Evolutionary conservation across 768 basidiomycete species (phyloP), one percentile per base, ranked within the genome.

Genomic region (Galerina marginata): DNA sequence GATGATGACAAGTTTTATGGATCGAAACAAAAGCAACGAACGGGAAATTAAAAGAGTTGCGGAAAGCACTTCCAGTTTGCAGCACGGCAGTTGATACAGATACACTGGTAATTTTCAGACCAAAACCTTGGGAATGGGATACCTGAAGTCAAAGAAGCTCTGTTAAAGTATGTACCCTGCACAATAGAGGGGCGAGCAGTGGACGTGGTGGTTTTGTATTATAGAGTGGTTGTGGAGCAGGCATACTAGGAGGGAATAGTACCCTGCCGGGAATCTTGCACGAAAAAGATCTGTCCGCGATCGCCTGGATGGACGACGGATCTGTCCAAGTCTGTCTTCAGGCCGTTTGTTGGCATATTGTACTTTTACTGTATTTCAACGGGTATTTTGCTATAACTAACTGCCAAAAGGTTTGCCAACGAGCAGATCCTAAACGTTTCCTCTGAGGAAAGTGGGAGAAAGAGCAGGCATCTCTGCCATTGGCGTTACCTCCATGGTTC

Each of bases 361-460:
- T 46, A 42, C n/a, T 60, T 20, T 26, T 44, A 59, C 64, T 26
- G 67, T 65, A 83, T 38, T 40, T 70, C 64, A 16, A 84, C 69
- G 23, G 79, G 77, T 9, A 86, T 57, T 64, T 81, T 77, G 1
- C 88, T 90, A 63, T 91, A 89, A 0, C 88, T 91, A 40, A 90
- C 72, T 3, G 33, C 86, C 81, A 48, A 84, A 78, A 3, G 86
- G 81, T 49, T 82, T 85, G 49, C 93, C 72, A 14, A 90, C 73
- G 4, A 96, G 73, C 9, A 95, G 76, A 71, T 97, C 95, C 70
- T 80, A 80, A 12, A 93, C 79, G 11, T 79, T 75, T 6, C 75
- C 83, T n/a, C 83, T 77, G 40, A 95, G 73, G 3, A 91, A 75
- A 1, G 82, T 77, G 0, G 84, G 81, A 2, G 88, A 84, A 1